phyloP scores from a whole-genome alignment of 1,139 yeast species.

The Debaryomyces fabryi region DNA sequence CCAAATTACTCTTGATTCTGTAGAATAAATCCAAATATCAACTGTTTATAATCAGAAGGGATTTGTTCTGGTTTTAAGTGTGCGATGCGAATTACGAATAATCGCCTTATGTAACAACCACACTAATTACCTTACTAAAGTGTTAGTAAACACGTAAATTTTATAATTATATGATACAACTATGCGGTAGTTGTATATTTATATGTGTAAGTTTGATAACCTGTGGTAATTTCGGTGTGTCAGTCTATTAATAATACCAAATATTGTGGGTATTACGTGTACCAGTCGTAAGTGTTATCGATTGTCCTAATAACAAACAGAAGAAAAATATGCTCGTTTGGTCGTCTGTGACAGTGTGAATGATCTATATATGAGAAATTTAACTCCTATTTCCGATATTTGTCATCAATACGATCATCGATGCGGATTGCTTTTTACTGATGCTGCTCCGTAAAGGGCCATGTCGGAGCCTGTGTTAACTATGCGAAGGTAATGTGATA shows the following conservation, averaged over 20 bases:
- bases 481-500: conserved; percentile 2
- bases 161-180: not conserved
- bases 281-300: not conserved
- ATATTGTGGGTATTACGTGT: not conserved
- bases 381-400: conserved; percentile 3
- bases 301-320: not conserved
- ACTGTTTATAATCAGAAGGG: not conserved
- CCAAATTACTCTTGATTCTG: not conserved
- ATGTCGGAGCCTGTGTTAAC: not conserved
- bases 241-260: not conserved
- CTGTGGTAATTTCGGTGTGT: not conserved
- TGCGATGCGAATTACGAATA: conserved; percentile 7
- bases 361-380: conserved; percentile 1
- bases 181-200: not conserved
- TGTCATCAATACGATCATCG: conserved; percentile 3
- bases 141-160: not conserved
- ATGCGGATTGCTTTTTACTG: not conserved
- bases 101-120: conserved; percentile 2
- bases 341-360: not conserved
- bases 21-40: not conserved
- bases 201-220: not conserved
- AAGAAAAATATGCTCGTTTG: not conserved
- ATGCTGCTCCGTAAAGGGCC: conserved; percentile 1
- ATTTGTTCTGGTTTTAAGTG: conserved; percentile 4
- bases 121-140: conserved; percentile 2